Evolutionary conservation across 2,329 filamentous ascomycete species (phyloP).

Genomic region (Ciborinia camelliae): DNA sequence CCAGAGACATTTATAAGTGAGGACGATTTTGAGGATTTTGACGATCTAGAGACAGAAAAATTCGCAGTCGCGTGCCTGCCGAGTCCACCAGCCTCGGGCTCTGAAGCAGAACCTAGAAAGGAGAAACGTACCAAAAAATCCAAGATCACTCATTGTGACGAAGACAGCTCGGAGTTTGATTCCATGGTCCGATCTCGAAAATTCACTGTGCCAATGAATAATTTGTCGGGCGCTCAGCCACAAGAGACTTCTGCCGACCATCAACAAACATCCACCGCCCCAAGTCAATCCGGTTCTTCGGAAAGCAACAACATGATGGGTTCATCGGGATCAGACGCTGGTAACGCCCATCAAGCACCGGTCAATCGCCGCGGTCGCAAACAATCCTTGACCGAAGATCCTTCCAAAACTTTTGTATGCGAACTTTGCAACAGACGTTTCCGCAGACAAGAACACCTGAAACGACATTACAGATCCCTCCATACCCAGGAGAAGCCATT

Average conservation of each 20-base stretch:
- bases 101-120: conserved; percentile 47
- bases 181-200: conserved; percentile 38
- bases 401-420: conserved; percentile 97
- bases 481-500: conserved; percentile 99
- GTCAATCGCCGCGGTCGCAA: conserved; percentile 93
- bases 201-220: conserved; percentile 38
- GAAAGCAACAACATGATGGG: conserved; percentile 43
- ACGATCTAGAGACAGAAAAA: conserved; percentile 64
- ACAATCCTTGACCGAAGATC: conserved; percentile 96
- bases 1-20: conserved; percentile 75
- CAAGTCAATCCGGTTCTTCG: conserved; percentile 43
- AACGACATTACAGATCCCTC: conserved; percentile 96
- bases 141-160: conserved; percentile 44
- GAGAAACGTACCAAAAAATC: conserved; percentile 58
- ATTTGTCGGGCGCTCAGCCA: conserved; percentile 31
- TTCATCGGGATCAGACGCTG: conserved; percentile 40
- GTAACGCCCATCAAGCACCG: conserved; percentile 47
- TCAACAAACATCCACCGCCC: conserved; percentile 36
- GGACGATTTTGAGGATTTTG: conserved; percentile 72
- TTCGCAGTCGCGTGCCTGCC: conserved; percentile 61
- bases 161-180: conserved; percentile 39
- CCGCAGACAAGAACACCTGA: conserved; percentile 96
- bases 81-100: conserved; percentile 56
- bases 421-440: conserved; percentile 95
- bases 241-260: conserved; percentile 33